Evolutionary conservation across 2,329 filamentous ascomycete genomes (phyloP), one percentile per base, ranked within the genome.

Genomic region (Sporothrix humicola): DNA sequence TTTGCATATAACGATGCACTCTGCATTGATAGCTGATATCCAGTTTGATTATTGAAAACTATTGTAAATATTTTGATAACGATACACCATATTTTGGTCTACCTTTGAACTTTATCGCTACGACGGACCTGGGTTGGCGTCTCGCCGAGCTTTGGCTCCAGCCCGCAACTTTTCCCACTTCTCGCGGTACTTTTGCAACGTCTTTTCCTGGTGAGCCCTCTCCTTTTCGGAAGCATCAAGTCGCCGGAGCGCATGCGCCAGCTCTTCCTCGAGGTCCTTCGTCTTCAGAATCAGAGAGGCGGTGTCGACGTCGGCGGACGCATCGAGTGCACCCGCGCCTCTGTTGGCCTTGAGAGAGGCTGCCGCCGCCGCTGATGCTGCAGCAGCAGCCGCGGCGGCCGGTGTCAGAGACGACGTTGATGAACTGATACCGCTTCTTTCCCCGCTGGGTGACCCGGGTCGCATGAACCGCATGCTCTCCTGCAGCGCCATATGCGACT

Each of bases 401-500:
- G 72, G 66, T 0, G 72, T 70, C 12, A 70, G 31, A 23, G 66
- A 56, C 20, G 72, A 73, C 31, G 65, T 31, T 37, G 72, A 73
- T 26, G 66, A 31, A 0, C 58, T 77, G 68, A 73, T 78, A 75
- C 46, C 65, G 42, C 76, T 80, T 75, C 1, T 44, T 5, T 56
- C 42, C 7, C 54, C 69, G 26, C 42, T 58, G n/a, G 89, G 88
- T 52, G 88, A 90, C 4, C 85, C 84, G 1, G 88, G 87, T 15
- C 87, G 84, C 82, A 89, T 87, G 6, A 91, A 81, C n/a, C 89
- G 85, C 80, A 90, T 90, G 77, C 93, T 97, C 80, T 98, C 94
- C 15, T 95, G 93, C 48, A 98, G 87, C 2, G 94, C 93, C 82
- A 95, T 89, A 71, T 92, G 93, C 52, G 92, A 95, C 76, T 91